These are phyloP conservation scores for Andrographis paniculata DNA, from an alignment of 305 asterid species.

Conservation along the genomic window DNA sequence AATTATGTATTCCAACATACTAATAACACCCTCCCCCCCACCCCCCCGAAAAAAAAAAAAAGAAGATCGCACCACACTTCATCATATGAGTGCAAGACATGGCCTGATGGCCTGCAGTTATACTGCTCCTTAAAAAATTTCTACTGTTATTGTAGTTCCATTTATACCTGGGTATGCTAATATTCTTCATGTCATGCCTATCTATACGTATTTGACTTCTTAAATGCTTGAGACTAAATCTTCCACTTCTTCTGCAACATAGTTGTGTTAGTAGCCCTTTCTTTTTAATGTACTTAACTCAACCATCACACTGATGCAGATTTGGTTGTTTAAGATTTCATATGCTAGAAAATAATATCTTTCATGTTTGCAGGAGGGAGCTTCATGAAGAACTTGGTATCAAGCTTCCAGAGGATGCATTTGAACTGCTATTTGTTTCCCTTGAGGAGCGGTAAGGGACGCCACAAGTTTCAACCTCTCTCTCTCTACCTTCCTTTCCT, in stretches of 20 bases:
- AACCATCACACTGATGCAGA: no score
- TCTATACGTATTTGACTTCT: neutral
- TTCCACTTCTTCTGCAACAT: neutral
- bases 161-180: no score
- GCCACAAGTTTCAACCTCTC: slow-evolving; percentile 18
- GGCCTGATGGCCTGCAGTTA: no score
- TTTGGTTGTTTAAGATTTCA: slow-evolving; percentile 11
- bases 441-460: slow-evolving; percentile 74
- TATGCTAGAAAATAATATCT: slow-evolving; percentile 5
- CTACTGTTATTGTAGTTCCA: no score
- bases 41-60: no score
- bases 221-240: neutral
- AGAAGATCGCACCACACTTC: no score
- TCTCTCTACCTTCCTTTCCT: slow-evolving; percentile 7
- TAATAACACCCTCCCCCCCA: no score
- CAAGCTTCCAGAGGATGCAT: slow-evolving; percentile 84
- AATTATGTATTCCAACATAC: no score
- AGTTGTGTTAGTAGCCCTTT: neutral
- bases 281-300: no score
- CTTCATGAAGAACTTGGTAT: slow-evolving; percentile 96
- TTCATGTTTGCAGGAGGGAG: slow-evolving; percentile 65
- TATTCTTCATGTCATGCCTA: neutral
- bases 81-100: no score
- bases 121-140: no score
- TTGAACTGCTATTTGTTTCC: slow-evolving; percentile 63